Percentiles rank a stretch among this genome's conserved stretches.
These are phyloP conservation scores for Pythium pectinolyticum DNA, from an alignment of 352 stramenopile genomes.

Conservation along the genomic window DNA sequence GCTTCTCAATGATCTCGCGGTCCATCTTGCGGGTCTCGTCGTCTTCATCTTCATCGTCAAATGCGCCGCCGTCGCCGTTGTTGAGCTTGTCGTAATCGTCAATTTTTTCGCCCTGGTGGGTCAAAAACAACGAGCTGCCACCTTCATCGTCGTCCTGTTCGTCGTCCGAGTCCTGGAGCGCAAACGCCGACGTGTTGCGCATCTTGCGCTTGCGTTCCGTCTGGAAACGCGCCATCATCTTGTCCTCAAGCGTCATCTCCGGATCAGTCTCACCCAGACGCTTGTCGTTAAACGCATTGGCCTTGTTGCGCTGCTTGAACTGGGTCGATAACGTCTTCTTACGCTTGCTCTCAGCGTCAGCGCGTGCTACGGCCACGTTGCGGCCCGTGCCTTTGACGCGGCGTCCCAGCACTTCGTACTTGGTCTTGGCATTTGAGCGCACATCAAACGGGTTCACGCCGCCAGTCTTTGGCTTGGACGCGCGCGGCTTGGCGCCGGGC, in stretches of 20 bases:
- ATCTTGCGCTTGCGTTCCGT: slow-evolving; percentile 86
- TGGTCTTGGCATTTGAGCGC: slow-evolving; percentile 81
- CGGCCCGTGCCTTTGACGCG: slow-evolving; percentile 87
- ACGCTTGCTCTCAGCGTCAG: slow-evolving; percentile 80
- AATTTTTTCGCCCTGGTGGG: slow-evolving; percentile 72
- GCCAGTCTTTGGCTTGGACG: slow-evolving; percentile 18
- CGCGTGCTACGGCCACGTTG: slow-evolving; percentile 84
- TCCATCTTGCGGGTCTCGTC: slow-evolving; percentile 68
- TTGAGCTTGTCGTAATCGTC: slow-evolving; percentile 77
- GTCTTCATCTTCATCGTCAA: slow-evolving; percentile 67
- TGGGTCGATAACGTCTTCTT: slow-evolving; percentile 85
- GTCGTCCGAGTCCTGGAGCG: slow-evolving; percentile 76
- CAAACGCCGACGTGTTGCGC: slow-evolving; percentile 71
- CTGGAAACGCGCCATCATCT: slow-evolving; percentile 91
- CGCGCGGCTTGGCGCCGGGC: slow-evolving; percentile 22
- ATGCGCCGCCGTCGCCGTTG: slow-evolving; percentile 31
- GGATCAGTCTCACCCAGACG: slow-evolving; percentile 84
- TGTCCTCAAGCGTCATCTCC: slow-evolving; percentile 89
- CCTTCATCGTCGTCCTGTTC: slow-evolving; percentile 68
- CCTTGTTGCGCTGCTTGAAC: slow-evolving; percentile 83
- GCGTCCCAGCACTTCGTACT: slow-evolving; percentile 90
- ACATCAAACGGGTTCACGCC: slow-evolving; percentile 90
- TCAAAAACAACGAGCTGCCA: slow-evolving; percentile 75
- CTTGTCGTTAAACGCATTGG: slow-evolving; percentile 87
- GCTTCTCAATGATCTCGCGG: slow-evolving; percentile 76